Evolutionary conservation across 495 filamentous ascomycete species (phyloP).

Genomic region (Aspergillus panamensis): DNA sequence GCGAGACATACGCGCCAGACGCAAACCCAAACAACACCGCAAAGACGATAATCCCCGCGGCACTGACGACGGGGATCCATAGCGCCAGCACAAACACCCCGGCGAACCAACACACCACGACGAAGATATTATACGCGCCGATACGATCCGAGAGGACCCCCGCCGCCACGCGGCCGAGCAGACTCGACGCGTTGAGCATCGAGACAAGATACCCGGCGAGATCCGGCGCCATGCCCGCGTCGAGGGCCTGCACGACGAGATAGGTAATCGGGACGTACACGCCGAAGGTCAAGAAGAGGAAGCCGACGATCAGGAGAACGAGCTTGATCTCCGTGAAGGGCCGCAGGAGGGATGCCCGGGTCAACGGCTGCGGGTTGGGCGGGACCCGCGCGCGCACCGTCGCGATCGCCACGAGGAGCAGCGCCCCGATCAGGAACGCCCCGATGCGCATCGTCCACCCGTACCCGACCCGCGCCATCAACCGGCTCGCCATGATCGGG

Average conservation of each 20-base stretch:
- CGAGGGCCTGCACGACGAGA: constrained; percentile 18
- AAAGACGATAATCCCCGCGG: constrained; percentile 29
- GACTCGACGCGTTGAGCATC: constrained; percentile 30
- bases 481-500: constrained; percentile 32
- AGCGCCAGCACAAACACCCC: constrained; percentile 30
- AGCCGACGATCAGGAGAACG: constrained; percentile 28
- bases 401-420: constrained; percentile 29
- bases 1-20: constrained; percentile 33
- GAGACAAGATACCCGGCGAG: constrained; percentile 32
- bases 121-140: constrained; percentile 36
- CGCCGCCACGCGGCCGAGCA: constrained; percentile 33
- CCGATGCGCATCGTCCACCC: constrained; percentile 40
- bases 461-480: constrained; percentile 36
- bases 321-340: constrained; percentile 49
- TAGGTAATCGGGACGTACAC: constrained; percentile 35
- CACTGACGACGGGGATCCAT: constrained; percentile 30
- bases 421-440: constrained; percentile 37
- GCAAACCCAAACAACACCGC: constrained; percentile 31
- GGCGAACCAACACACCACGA: constrained; percentile 21
- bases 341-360: constrained; percentile 22
- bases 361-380: constrained; percentile 13
- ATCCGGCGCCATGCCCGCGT: constrained; percentile 25
- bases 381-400: constrained; percentile 28
- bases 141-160: constrained; percentile 29
- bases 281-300: constrained; percentile 46